A percentile compares a stretch with the other conserved stretches of the same genome.
phyloP scores from a whole-genome alignment of 768 basidiomycete species.

The Daedaleopsis sinensis region DNA sequence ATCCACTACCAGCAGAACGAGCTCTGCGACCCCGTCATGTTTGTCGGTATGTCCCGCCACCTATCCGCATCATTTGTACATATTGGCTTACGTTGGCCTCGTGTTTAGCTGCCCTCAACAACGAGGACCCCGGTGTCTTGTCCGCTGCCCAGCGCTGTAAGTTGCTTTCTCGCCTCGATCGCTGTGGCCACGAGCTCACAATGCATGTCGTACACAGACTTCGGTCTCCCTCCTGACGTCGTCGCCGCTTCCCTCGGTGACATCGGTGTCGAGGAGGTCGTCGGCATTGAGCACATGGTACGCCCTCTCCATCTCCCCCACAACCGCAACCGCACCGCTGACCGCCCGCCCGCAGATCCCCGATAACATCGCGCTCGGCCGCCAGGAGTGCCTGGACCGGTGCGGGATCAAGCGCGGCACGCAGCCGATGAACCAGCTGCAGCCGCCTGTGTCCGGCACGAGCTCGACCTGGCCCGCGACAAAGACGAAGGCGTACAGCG shows the following conservation, averaged over 20 bases:
- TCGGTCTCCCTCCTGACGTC: conserved; percentile 33
- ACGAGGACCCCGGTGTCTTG: conserved; percentile 31
- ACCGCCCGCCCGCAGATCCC: conserved; percentile 26
- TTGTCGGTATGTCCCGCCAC: conserved; percentile 21
- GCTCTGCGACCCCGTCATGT: conserved; percentile 30
- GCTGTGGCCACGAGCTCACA: not conserved
- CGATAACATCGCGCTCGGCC: conserved; percentile 34
- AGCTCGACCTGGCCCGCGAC: conserved; percentile 9
- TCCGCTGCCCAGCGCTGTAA: conserved; percentile 32
- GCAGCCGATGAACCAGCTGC: conserved; percentile 32
- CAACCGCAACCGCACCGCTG: not conserved
- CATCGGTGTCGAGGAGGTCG: conserved; percentile 33
- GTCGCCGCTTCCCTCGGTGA: conserved; percentile 33
- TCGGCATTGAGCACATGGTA: conserved; percentile 27
- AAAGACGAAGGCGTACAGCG: conserved; percentile 2
- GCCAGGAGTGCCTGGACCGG: conserved; percentile 30
- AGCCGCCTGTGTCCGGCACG: conserved; percentile 29
- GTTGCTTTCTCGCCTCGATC: not conserved
- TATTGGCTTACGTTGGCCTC: not conserved
- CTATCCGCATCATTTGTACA: not conserved
- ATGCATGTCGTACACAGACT: conserved; percentile 13
- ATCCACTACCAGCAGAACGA: conserved; percentile 35
- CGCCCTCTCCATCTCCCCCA: not conserved
- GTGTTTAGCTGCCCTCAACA: conserved; percentile 28
- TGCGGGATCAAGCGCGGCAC: conserved; percentile 28